phyloP scores from a whole-genome alignment of 768 basidiomycete genomes.

The Boletus barrowsii region DNA sequence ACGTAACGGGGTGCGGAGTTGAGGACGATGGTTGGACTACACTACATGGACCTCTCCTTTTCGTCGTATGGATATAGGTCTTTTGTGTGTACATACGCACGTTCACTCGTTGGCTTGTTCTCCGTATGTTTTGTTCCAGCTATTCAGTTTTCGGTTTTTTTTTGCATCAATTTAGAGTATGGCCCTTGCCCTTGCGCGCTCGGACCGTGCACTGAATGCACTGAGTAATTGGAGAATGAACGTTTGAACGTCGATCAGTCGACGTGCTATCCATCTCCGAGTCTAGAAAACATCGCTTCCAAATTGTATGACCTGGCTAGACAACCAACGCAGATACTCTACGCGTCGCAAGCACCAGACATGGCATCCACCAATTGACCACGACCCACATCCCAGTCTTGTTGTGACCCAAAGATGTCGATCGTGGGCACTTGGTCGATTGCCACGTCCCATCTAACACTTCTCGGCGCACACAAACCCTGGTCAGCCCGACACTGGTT shows the following conservation, averaged over 20 bases:
- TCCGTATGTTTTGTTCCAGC: neutral
- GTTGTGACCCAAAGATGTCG: neutral
- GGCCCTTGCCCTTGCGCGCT: no score
- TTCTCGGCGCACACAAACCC: no score
- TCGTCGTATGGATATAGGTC: neutral
- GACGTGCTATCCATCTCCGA: no score
- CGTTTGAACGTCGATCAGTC: no score
- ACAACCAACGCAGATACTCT: no score
- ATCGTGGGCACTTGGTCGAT: neutral
- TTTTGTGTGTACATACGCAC: neutral
- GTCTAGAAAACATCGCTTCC: no score
- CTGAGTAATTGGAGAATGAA: no score
- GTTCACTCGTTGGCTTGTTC: neutral
- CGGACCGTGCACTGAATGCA: no score
- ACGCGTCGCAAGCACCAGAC: no score
- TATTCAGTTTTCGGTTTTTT: neutral
- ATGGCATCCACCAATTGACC: neutral
- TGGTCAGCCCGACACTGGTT: no score
- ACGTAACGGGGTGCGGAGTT: constrained; percentile 40
- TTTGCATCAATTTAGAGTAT: neutral
- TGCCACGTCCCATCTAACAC: neutral
- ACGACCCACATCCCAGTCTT: neutral
- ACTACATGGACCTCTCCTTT: no score
- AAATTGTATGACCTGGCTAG: no score
- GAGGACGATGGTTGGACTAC: neutral